These are phyloP conservation scores for Candida tropicalis DNA, from an alignment of 1,139 yeast genomes.

Conservation along the genomic window DNA sequence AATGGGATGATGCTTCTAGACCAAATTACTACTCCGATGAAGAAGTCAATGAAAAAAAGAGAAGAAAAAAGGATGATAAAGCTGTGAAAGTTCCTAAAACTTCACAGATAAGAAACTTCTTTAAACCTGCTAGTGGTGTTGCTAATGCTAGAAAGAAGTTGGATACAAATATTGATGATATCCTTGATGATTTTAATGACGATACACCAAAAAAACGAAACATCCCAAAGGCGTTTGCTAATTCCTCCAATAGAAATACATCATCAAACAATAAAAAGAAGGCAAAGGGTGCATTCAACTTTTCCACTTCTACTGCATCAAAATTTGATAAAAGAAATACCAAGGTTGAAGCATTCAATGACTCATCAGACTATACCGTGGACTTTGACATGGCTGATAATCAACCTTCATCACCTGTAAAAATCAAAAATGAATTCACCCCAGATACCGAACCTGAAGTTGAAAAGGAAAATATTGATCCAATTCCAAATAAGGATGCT, in stretches of 20 bases:
- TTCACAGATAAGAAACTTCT: constrained; percentile 57
- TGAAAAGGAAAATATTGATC: constrained; percentile 18
- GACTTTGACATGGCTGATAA: constrained; percentile 22
- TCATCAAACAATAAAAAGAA: constrained; percentile 19
- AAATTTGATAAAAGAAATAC: constrained; percentile 18
- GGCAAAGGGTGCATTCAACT: constrained; percentile 25
- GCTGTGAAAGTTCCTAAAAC: constrained; percentile 48
- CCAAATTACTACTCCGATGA: constrained; percentile 58
- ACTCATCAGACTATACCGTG: constrained; percentile 20
- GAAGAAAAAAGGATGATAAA: constrained; percentile 35
- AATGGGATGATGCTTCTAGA: constrained; percentile 67
- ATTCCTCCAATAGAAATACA: constrained; percentile 17
- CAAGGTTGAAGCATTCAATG: constrained; percentile 18
- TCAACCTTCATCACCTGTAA: constrained; percentile 34
- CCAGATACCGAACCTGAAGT: constrained; percentile 15
- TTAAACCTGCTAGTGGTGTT: constrained; percentile 40
- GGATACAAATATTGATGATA: constrained; percentile 47
- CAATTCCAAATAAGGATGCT: constrained; percentile 9
- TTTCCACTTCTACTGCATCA: constrained; percentile 27
- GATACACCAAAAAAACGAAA: constrained; percentile 21
- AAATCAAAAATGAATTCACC: constrained; percentile 12
- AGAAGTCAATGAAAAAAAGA: constrained; percentile 33
- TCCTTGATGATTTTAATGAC: constrained; percentile 45
- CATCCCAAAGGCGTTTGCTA: constrained; percentile 13
- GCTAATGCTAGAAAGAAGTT: constrained; percentile 27